phyloP scores from a whole-genome alignment of 257 asterid species.

The Ligustrum vulgare region DNA sequence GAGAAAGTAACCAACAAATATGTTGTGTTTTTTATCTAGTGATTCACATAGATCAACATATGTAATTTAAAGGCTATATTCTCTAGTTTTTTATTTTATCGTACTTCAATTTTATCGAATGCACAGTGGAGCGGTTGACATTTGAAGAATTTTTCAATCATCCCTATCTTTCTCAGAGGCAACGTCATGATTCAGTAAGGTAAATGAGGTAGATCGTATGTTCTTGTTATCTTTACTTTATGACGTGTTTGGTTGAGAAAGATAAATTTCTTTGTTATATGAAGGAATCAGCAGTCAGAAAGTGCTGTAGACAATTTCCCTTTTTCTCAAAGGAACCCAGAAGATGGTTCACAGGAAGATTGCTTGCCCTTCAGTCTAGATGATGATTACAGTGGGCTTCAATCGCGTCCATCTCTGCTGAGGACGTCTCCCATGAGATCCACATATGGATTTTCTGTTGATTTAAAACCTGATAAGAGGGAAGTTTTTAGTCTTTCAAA shows the following conservation, averaged over 20 bases:
- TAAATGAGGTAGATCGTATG: constrained; percentile 31
- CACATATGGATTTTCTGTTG: constrained; percentile 62
- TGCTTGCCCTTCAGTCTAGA: constrained; percentile 70
- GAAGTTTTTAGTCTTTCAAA: constrained; percentile 39
- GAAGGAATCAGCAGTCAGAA: constrained; percentile 51
- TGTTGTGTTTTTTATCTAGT: not conserved
- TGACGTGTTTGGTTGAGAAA: constrained; percentile 1
- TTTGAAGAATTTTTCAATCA: constrained; percentile 93
- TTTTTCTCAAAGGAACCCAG: constrained; percentile 44
- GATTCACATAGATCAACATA: not conserved
- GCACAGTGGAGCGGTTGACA: constrained; percentile 80
- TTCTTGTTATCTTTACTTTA: constrained; percentile 23
- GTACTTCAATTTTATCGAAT: constrained; percentile 5
- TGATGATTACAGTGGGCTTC: constrained; percentile 57
- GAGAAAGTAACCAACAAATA: not conserved
- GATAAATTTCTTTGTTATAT: constrained; percentile 20
- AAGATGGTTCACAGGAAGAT: constrained; percentile 61
- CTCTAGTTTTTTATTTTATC: constrained; percentile 5
- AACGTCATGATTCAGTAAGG: constrained; percentile 55
- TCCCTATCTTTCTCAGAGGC: constrained; percentile 67
- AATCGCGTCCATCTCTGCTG: constrained; percentile 46
- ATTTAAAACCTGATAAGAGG: constrained; percentile 45
- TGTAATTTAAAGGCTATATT: constrained; percentile 11
- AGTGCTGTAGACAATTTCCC: constrained; percentile 47
- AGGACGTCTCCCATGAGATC: constrained; percentile 50